Base-by-base conservation (phyloP, 2,329 filamentous ascomycete species). In the Penicillium fuscoglaucum region DNA sequence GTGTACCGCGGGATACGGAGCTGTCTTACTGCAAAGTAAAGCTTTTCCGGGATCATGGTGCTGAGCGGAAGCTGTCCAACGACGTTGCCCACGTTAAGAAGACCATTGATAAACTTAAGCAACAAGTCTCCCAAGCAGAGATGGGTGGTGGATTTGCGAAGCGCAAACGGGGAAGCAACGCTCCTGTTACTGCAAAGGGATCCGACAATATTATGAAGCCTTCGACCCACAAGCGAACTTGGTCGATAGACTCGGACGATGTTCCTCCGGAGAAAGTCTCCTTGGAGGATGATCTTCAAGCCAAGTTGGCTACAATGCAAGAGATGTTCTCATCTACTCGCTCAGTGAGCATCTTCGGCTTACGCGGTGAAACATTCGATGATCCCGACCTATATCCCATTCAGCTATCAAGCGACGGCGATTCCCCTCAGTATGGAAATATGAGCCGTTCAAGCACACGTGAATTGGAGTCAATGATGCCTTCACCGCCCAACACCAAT, bases 1-100 rank as follows among this genome's bases (percentile, higher is more conserved):
- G 64, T 21, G 43, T 50, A 15, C 49, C 58, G 10, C 64, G 53
- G 4, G 67, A 69, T n/a, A 78, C 85, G 1, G 93, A 98, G 74
- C 87, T 96, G 24, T 93, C 90, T 74, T 98, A 89, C 75, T 96
- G 93, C 83, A 97, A 96, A 76, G 93, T 97, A 60, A 98, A 98
- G 75, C 85, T 98, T 3, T 98, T 98, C 82, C 86, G 93, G 62
- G 93, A 98, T 71, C 95, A 98, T 68, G 93, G 93, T 26, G 95
- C 95, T 0, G 93, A 98, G 75, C 87, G 93, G 51, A 98, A 98
- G 73, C 83, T 98, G 1, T 93, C 93, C 17, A 98, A 98, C 71
- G 93, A 98, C 66, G 85, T 97, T 9, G 90, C 91, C 0, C 93
- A 98, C 69, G 90, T 98, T 63, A 96, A 96, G 76, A 98, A 97